A percentile compares a stretch with the other conserved stretches of the same genome.
These are phyloP conservation scores for Phaffomyces thermotolerans DNA, from an alignment of 805 yeast species.

Conservation along the genomic window DNA sequence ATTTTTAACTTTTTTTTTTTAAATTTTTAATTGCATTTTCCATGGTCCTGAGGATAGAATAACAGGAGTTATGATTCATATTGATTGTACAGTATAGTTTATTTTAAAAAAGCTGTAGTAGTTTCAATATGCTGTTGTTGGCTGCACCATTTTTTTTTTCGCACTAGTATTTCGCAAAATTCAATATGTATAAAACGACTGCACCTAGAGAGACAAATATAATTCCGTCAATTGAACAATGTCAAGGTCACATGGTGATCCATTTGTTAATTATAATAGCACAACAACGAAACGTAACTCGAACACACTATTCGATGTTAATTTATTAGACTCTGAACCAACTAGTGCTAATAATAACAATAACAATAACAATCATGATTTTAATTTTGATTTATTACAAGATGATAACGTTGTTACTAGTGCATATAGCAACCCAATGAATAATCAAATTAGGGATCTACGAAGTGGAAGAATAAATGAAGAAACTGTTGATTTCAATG, in stretches of 20 bases:
- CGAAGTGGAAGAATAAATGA: slow-evolving; percentile 25
- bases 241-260: not conserved
- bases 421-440: slow-evolving; percentile 12
- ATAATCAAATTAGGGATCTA: slow-evolving; percentile 15
- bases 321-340: slow-evolving; percentile 21
- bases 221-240: not conserved
- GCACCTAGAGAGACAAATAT: too few species aligned
- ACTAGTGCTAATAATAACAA: slow-evolving; percentile 2
- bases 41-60: not conserved
- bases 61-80: not conserved
- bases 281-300: not conserved
- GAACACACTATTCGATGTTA: slow-evolving; percentile 34
- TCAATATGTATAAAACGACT: too few species aligned
- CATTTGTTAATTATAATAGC: not conserved
- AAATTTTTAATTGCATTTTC: slow-evolving; percentile 3
- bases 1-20: not conserved
- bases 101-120: not conserved
- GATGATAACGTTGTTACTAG: slow-evolving; percentile 10
- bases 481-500: slow-evolving; percentile 28
- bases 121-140: not conserved
- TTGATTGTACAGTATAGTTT: slow-evolving; percentile 3
- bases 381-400: slow-evolving; percentile 15
- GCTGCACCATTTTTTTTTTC: not conserved
- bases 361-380: slow-evolving; percentile 2
- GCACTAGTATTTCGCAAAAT: too few species aligned